A percentile compares a stretch with the other conserved stretches of the same genome.
phyloP scores from a whole-genome alignment of 2,329 filamentous ascomycete species.

The Colletotrichum tabaci region DNA sequence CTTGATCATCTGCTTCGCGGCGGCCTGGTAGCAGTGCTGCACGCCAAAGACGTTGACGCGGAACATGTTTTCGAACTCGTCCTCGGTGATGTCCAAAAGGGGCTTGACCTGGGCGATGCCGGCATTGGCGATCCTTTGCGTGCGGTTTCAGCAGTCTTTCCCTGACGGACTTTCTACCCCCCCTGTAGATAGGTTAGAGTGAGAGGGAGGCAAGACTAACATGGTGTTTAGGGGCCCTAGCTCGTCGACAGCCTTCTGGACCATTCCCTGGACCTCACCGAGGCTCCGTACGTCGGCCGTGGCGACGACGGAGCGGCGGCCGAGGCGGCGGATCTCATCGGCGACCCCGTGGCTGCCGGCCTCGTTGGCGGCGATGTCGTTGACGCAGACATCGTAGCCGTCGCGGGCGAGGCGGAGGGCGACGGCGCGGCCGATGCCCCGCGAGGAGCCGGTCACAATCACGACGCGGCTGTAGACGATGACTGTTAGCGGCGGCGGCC shows the following conservation, averaged over 20 bases:
- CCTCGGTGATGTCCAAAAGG: conserved; percentile 69
- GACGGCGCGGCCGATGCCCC: conserved; percentile 70
- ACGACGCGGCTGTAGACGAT: conserved; percentile 16
- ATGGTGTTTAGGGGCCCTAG: conserved; percentile 65
- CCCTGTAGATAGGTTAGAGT: not conserved
- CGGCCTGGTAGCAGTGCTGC: conserved; percentile 75
- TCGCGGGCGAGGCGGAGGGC: conserved; percentile 75
- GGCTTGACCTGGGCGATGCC: conserved; percentile 72
- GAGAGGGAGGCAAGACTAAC: conserved; percentile 32
- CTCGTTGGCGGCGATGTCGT: conserved; percentile 70
- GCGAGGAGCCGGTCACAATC: conserved; percentile 37
- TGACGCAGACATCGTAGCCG: conserved; percentile 77
- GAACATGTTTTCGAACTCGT: conserved; percentile 73
- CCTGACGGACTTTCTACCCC: fast-evolving
- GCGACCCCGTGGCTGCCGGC: conserved; percentile 66
- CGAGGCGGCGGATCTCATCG: conserved; percentile 66
- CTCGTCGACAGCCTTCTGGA: conserved; percentile 65
- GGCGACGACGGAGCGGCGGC: conserved; percentile 67
- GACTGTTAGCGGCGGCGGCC: too few species aligned
- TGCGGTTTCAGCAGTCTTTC: conserved; percentile 53
- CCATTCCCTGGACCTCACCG: conserved; percentile 64
- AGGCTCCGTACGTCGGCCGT: conserved; percentile 74
- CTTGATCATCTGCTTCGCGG: conserved; percentile 75
- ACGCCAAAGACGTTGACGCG: conserved; percentile 76
- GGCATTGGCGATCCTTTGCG: conserved; percentile 69